Evolutionary conservation across 441 rosid species (phyloP).

Genomic region (Gossypium lobatum): DNA sequence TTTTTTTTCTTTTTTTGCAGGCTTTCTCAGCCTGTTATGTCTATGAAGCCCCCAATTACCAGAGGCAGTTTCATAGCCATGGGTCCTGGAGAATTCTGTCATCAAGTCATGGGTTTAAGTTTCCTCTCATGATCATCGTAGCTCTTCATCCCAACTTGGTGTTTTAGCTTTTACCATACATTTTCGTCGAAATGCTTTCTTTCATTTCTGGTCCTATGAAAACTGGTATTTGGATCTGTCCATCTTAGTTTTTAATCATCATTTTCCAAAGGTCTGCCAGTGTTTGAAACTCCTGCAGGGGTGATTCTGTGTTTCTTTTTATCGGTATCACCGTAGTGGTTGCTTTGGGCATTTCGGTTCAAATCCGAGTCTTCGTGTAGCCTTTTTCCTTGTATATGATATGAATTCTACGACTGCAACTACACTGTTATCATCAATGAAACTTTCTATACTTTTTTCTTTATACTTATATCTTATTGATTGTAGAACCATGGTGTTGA

Average conservation of each 20-base stretch:
- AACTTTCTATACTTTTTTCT: no score
- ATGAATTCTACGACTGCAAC: neutral
- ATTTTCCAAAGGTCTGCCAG: neutral
- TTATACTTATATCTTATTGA: neutral
- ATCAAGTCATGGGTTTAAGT: slow-evolving; percentile 28
- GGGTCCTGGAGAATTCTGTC: slow-evolving; percentile 35
- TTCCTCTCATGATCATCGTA: slow-evolving; percentile 9
- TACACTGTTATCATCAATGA: no score
- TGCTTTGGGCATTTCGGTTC: slow-evolving; percentile 19
- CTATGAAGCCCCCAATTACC: slow-evolving; percentile 23
- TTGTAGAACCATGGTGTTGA: neutral
- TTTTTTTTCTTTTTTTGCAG: slow-evolving; percentile 21
- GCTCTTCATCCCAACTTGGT: slow-evolving; percentile 9
- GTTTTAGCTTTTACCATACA: slow-evolving; percentile 22
- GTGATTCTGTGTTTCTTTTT: neutral
- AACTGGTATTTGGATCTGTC: slow-evolving; percentile 19
- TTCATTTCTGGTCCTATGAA: slow-evolving; percentile 12
- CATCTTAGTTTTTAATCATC: slow-evolving; percentile 5
- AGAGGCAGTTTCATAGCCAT: slow-evolving; percentile 33
- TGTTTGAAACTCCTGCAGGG: slow-evolving; percentile 2
- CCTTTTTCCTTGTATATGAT: neutral
- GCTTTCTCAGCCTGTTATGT: slow-evolving; percentile 41
- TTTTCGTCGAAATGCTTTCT: slow-evolving; percentile 5
- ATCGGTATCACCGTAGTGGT: neutral
- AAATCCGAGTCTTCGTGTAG: neutral